Evolutionary conservation across 2,329 filamentous ascomycete genomes (phyloP), one percentile per base, ranked within the genome.

Genomic region (Colletotrichum spinosum): DNA sequence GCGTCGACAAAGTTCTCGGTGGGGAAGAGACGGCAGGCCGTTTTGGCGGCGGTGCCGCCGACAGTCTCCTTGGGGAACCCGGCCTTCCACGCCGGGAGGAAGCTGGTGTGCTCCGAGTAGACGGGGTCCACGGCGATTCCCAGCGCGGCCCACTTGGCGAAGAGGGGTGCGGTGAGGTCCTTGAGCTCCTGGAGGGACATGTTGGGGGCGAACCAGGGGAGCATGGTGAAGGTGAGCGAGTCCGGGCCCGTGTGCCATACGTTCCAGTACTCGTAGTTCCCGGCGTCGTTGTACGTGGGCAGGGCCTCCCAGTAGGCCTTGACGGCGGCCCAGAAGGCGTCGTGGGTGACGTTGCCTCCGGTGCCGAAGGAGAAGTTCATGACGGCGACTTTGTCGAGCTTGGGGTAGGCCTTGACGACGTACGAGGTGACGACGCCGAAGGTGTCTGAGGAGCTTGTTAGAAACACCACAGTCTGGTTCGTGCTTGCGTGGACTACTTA

Each of bases 391-490:
- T 74, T 72, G 13, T 49, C 46, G 2, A 72, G 72, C 60, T 83
- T 80, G 1, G 77, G 73, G 69, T 87, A 78, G 1, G 81, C 79
- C 68, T 83, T 84, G 44, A 83, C 77, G 0, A 84, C 88, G 72
- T 88, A 78, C 1, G 83, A 86, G 6, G 81, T 73, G 1, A 89
- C 85, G 1, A 89, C 78, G 2, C 79, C 87, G 68, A 84, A 90
- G 17, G 81, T 88, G 17, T 90, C 87, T 0, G 76, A 61, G 66
- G 88, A 84, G 44, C 35, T 82, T 65, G 0, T 70, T 70, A 0
- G 76, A 77, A 8, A 17, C 12, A 9, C 5, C 25, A 25, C 1
- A 25, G 25, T 25, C 4, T 25, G 4, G 25, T 25, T 25, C 25
- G 25, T 25, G 25, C 25, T 5, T 25, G 25, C 1, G 3, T 9